phyloP scores from a whole-genome alignment of 2,329 filamentous ascomycete genomes.

The Purpureocillium lavendulum region DNA sequence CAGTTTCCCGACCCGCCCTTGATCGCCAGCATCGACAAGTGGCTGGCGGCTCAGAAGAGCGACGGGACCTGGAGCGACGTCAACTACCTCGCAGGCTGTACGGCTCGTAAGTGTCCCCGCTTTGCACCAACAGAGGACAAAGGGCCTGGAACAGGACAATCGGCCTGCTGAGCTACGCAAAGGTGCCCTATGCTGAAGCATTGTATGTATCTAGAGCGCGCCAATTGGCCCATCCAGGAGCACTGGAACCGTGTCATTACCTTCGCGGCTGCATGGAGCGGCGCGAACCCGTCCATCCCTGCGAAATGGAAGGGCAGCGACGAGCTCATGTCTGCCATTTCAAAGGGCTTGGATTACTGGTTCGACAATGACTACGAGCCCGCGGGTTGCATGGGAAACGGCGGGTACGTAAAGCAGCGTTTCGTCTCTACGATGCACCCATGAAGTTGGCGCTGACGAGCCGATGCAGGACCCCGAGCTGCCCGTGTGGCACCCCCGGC shows the following conservation, averaged over 20 bases:
- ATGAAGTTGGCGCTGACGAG: too few relatives aligned
- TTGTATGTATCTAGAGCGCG: slow-evolving; percentile 8
- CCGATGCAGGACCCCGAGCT: neutral
- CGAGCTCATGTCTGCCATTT: slow-evolving; percentile 7
- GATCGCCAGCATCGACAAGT: slow-evolving; percentile 9
- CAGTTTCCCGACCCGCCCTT: slow-evolving; percentile 12
- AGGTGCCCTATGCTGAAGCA: too few relatives aligned
- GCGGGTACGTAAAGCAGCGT: slow-evolving; percentile 2
- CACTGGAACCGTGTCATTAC: slow-evolving; percentile 14
- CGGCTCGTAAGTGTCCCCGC: slow-evolving; percentile 9
- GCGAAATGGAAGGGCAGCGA: slow-evolving; percentile 8
- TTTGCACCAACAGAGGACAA: too few relatives aligned
- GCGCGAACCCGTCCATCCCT: slow-evolving; percentile 10
- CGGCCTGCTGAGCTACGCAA: too few relatives aligned
- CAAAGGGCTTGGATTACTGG: slow-evolving; percentile 13
- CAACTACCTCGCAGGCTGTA: slow-evolving; percentile 13
- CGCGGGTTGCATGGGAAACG: slow-evolving; percentile 12
- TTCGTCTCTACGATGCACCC: too few relatives aligned
- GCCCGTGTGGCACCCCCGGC: slow-evolving; percentile 4
- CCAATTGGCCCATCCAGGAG: slow-evolving; percentile 15
- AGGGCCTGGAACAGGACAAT: too few relatives aligned
- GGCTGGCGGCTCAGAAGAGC: slow-evolving; percentile 10
- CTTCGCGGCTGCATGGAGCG: slow-evolving; percentile 15
- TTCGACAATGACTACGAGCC: slow-evolving; percentile 13
- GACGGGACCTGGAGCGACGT: slow-evolving; percentile 15